Conservation (phyloP, 805 yeast genomes). For the Suhomyces pyralidae region DNA sequence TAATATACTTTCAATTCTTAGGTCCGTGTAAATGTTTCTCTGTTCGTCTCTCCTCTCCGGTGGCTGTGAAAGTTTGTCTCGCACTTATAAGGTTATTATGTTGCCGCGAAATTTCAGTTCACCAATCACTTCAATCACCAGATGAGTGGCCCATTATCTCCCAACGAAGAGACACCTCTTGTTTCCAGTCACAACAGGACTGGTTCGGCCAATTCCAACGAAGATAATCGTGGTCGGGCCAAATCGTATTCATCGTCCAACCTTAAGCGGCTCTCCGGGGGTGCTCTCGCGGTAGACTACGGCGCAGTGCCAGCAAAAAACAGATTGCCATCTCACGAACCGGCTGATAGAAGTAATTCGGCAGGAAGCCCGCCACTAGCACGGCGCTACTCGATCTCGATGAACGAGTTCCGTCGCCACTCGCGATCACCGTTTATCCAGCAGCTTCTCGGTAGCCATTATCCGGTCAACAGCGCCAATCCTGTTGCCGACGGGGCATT, state of each 20-base stretch:
- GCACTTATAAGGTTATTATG: neutral
- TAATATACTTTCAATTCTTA: no score
- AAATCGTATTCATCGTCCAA: constrained; percentile 1
- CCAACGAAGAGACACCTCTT: neutral
- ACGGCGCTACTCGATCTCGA: constrained; percentile 7
- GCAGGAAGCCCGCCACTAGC: neutral
- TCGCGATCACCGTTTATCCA: constrained; percentile 25
- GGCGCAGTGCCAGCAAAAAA: neutral
- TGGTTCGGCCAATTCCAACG: neutral
- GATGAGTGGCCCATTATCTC: neutral
- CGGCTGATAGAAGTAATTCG: neutral
- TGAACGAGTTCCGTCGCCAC: constrained; percentile 4
- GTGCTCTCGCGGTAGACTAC: neutral
- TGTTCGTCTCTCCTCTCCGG: neutral
- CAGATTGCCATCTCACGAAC: neutral
- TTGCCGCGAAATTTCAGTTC: neutral
- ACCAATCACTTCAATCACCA: neutral
- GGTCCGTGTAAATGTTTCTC: no score
- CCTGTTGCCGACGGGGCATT: constrained; percentile 8
- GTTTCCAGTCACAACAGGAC: neutral
- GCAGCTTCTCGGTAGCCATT: constrained; percentile 25
- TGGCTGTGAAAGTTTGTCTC: neutral
- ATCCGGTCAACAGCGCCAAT: constrained; percentile 30
- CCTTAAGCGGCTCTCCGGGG: neutral
- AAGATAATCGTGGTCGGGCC: neutral